Base-by-base conservation (phyloP, 2,329 filamentous ascomycete genomes). In the Alternaria brassicicola region DNA sequence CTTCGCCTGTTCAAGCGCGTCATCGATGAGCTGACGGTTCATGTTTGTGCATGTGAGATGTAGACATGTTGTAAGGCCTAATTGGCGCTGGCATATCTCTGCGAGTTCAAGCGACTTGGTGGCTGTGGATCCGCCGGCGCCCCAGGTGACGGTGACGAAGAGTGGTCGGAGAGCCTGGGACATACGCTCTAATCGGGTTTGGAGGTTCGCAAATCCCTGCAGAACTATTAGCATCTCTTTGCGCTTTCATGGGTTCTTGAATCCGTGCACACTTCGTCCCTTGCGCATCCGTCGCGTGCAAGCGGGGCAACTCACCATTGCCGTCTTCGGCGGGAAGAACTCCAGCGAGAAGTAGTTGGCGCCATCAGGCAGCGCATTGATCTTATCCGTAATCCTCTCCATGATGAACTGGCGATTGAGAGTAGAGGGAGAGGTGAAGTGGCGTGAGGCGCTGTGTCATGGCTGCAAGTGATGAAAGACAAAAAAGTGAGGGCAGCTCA, bases 31-130 rank as follows among this genome's bases (percentile, higher is more conserved):
- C 49, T 85, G 85, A 66, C 89, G 87, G 75, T 90, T 95, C 94
- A 98, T 98, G 78, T 99, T 98, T 54, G 95, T 99, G 79, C 95
- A 99, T 3, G 95, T 99, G 66, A 99, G 82, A 77, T 99, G 95
- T 65, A 99, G 83, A 77, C 95, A 97, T 61, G 95, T 99, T 39
- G 95, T 98, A 58, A 99, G 84, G 58, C 91, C 91, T 54, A 98
- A 81, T 79, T 97, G 92, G 61, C 93, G 86, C 81, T 98, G 95
- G 78, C 93, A 97, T 70, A 98, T 87, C 80, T 98, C 94, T 43
- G 95, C 95, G 63, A 99, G 85, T 78, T 97, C 93, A 59, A 99
- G 87, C 30, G 92, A 96, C 80, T 97, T 97, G 56, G 86, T 86
- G 4, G 93, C 89, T 0, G 95, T 99, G 64, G 91, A 96, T 51